Evolutionary conservation across 2,329 filamentous ascomycete genomes (phyloP).

Genomic region (Ascochyta pisi): DNA sequence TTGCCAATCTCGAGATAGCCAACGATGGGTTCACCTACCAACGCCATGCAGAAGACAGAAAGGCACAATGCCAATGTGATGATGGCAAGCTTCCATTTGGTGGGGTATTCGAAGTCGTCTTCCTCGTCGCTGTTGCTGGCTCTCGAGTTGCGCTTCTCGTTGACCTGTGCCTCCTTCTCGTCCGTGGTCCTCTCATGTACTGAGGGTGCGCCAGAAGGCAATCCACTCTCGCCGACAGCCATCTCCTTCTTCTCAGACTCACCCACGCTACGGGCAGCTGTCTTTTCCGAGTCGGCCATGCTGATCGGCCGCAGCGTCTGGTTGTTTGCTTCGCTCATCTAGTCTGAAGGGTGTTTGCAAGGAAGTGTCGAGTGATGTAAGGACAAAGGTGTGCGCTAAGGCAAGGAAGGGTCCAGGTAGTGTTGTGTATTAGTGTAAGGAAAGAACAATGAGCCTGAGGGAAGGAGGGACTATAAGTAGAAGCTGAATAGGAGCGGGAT

Average conservation of each 20-base stretch:
- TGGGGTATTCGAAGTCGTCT: constrained; percentile 46
- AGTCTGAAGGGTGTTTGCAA: background rate
- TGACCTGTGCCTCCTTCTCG: constrained; percentile 14
- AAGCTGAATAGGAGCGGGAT: constrained; percentile 4
- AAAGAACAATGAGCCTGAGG: constrained; percentile 12
- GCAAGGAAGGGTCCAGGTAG: constrained; percentile 1
- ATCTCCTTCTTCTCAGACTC: constrained; percentile 38
- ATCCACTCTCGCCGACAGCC: constrained; percentile 26
- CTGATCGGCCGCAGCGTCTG: constrained; percentile 34
- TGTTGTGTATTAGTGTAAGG: constrained; percentile 1
- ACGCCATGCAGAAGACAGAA: constrained; percentile 49
- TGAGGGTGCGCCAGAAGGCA: constrained; percentile 33
- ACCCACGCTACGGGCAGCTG: constrained; percentile 36
- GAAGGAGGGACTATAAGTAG: constrained; percentile 25
- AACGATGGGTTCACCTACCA: constrained; percentile 30
- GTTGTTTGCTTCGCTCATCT: constrained; percentile 36
- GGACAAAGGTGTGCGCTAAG: constrained; percentile 5
- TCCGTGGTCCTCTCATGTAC: constrained; percentile 23
- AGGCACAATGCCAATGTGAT: constrained; percentile 46
- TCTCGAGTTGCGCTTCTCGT: constrained; percentile 27
- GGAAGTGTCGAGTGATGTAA: background rate
- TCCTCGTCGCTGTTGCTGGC: constrained; percentile 32
- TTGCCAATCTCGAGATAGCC: background rate
- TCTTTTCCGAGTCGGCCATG: constrained; percentile 45
- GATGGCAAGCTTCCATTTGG: constrained; percentile 40